phyloP scores from a whole-genome alignment of 2,329 filamentous ascomycete species.

The Graphiopsis chlorocephala region DNA sequence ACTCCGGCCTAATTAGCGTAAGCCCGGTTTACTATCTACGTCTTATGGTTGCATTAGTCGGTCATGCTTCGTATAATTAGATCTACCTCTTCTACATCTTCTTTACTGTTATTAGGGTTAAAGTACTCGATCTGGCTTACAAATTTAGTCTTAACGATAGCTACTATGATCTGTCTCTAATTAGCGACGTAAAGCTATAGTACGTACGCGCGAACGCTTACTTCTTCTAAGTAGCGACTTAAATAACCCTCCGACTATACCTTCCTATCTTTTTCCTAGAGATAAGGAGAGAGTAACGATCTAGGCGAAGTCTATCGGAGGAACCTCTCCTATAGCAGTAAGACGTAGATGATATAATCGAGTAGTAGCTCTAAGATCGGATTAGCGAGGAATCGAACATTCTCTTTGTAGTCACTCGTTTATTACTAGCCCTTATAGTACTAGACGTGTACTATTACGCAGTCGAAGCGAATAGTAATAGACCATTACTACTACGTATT shows the following conservation, averaged over 20 bases:
- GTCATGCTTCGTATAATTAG: constrained; percentile 7
- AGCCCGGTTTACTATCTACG: constrained; percentile 12
- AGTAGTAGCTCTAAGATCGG: constrained; percentile 17
- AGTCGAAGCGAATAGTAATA: constrained; percentile 7
- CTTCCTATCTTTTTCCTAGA: constrained; percentile 17
- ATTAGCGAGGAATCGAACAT: constrained; percentile 15
- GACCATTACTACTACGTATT: constrained; percentile 12
- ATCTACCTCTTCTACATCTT: background rate
- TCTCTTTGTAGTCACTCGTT: constrained; percentile 1
- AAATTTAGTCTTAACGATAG: constrained; percentile 19
- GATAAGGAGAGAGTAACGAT: constrained; percentile 13
- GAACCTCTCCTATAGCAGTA: constrained; percentile 17
- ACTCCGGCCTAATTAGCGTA: constrained; percentile 15
- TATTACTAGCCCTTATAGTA: constrained; percentile 18
- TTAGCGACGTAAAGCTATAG: constrained; percentile 12
- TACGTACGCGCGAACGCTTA: constrained; percentile 7
- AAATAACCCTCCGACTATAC: constrained; percentile 13
- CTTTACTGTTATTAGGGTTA: constrained; percentile 6
- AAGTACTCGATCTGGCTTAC: constrained; percentile 13
- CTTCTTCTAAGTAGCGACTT: constrained; percentile 9
- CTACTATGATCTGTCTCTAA: constrained; percentile 18
- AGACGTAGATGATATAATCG: constrained; percentile 18
- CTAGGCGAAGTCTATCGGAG: constrained; percentile 9
- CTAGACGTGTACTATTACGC: constrained; percentile 11
- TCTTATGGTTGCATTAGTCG: constrained; percentile 16